These are phyloP conservation scores for Pestalotiopsis sp. DNA, from an alignment of 2,329 filamentous ascomycete species.

Conservation along the genomic window DNA sequence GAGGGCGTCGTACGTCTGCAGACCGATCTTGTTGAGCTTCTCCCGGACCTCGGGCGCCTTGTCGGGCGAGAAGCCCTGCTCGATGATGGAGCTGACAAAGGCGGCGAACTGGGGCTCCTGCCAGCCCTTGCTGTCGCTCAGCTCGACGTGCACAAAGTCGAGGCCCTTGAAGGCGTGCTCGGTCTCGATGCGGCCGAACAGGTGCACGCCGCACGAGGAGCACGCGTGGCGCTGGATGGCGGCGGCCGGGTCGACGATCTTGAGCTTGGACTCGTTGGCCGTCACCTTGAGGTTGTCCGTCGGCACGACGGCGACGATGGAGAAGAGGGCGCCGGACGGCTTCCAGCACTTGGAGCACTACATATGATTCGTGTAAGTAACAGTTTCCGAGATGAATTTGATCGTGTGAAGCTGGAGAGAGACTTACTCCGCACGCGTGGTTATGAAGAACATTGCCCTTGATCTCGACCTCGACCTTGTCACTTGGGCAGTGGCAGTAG, in stretches of 20 bases:
- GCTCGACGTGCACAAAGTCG: conserved; percentile 69
- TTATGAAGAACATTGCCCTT: conserved; percentile 64
- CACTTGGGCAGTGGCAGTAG: conserved; percentile 57
- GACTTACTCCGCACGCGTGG: conserved; percentile 60
- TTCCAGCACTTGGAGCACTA: conserved; percentile 73
- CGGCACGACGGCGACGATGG: conserved; percentile 63
- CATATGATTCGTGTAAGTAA: neutral
- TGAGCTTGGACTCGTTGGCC: conserved; percentile 59
- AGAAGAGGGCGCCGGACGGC: conserved; percentile 64
- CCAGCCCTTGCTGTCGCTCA: conserved; percentile 64
- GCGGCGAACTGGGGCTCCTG: conserved; percentile 72
- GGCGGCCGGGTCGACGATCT: conserved; percentile 55
- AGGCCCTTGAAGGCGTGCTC: conserved; percentile 69
- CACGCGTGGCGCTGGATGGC: conserved; percentile 64
- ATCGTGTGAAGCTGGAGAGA: too few species aligned
- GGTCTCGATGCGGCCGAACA: conserved; percentile 66
- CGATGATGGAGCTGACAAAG: conserved; percentile 68
- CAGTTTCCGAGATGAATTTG: too few species aligned
- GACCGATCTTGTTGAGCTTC: conserved; percentile 54
- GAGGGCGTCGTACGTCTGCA: conserved; percentile 65
- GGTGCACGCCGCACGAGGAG: conserved; percentile 59
- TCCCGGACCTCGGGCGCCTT: conserved; percentile 56
- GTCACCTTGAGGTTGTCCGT: conserved; percentile 56
- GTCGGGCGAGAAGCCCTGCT: conserved; percentile 63
- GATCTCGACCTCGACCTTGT: conserved; percentile 61